Base-by-base conservation (phyloP, 768 basidiomycete genomes). In the Polyporus arcularius region DNA sequence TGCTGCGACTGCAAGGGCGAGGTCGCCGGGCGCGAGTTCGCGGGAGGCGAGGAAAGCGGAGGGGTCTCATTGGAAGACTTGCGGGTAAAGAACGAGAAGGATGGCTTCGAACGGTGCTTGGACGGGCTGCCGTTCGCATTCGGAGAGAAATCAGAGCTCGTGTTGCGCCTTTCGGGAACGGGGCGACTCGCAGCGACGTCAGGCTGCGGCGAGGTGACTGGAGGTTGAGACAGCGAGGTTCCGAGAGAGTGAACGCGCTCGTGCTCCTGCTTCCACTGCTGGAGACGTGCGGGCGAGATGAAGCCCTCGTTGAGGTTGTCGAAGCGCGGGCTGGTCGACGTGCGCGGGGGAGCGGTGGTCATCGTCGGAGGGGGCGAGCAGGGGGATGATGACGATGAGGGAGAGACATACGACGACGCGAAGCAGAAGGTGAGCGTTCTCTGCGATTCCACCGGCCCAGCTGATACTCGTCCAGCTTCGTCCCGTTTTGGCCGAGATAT, bases 281-380 rank as follows among this genome's bases (percentile, higher is more conserved):
- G 73, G 2, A 76, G 72, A 42, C 73, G 73, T 16, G 74, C 64
- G 9, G 76, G 76, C 12, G 74, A 70, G 35, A 78, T 68, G 59
- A 78, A 77, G 54, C 71, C 73, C 30, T 69, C 67, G 49, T 76
- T 75, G 28, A 74, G 73, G 56, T 53, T 71, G 56, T 75, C 75
- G 75, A 75, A 78, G 57, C 73, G 70, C 7, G 74, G 72, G 31
- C 70, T 74, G 47, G 66, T 67, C 1, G 57, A 43, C 40, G 47
- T 59, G 40, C 61, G 63, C 30, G 61, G 70, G 42, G 51, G 60
- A 47, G 51, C 55, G 48, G 60, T 46, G 54, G 66, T 64, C 59
- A 55, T 66, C 40, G 40, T 10, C 40, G 55, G 14, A 16, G 39
- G 18, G 12, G 38, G 40, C 18, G 57, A 47, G 14, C 53, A 39